phyloP scores from a whole-genome alignment of 257 asterid genomes.

The Craterostigma plantagineum region DNA sequence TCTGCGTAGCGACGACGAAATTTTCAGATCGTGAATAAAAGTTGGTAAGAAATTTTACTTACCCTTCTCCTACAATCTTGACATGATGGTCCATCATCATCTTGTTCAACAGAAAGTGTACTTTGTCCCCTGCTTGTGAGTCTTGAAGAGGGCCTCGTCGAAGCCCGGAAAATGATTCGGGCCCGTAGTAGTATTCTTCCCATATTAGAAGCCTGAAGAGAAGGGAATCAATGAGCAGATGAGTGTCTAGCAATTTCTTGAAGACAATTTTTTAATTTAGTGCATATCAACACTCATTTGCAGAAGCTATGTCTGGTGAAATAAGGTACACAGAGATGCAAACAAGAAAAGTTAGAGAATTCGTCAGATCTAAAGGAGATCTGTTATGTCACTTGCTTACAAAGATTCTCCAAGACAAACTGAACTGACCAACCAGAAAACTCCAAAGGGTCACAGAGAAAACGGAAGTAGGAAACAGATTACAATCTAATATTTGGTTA shows the following conservation, averaged over 20 bases:
- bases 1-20: conserved; percentile 21
- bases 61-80: conserved; percentile 84
- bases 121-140: conserved; percentile 23
- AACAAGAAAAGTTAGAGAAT: conserved; percentile 18
- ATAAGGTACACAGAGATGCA: conserved; percentile 18
- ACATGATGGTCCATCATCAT: conserved; percentile 79
- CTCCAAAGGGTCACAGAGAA: conserved; percentile 29
- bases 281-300: conserved; percentile 3
- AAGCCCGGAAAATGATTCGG: conserved; percentile 16
- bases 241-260: too few relatives aligned
- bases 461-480: too few relatives aligned
- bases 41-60: conserved; percentile 3
- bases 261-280: background rate
- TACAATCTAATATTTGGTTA: conserved; percentile 18
- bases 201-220: conserved; percentile 66
- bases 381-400: conserved; percentile 2
- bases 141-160: conserved; percentile 6
- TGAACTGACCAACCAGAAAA: conserved; percentile 31
- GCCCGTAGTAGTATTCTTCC: conserved; percentile 77
- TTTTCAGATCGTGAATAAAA: too few relatives aligned
- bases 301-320: conserved; percentile 12
- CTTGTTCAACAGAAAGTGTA: conserved; percentile 56
- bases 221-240: conserved; percentile 8
- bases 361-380: conserved; percentile 14
- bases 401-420: conserved; percentile 48